Percentiles rank a stretch among this genome's conserved stretches.
Conservation (phyloP, 805 yeast species). For the Yarrowia sp. region DNA sequence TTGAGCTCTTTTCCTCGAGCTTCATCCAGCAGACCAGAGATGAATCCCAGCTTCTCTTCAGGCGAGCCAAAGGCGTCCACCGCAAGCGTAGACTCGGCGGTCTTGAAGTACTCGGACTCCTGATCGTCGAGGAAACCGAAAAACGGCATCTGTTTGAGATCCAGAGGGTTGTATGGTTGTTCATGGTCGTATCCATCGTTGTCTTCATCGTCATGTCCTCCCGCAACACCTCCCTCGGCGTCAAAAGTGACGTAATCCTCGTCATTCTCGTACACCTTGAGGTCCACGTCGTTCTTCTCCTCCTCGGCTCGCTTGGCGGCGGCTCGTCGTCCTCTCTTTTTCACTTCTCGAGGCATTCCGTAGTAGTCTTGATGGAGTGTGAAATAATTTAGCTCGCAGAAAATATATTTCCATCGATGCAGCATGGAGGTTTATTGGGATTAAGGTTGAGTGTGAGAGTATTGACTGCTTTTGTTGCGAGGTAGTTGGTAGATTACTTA, state of each 20-base stretch:
- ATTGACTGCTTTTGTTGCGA: background rate
- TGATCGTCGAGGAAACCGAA: slow-evolving; percentile 85
- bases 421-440: background rate
- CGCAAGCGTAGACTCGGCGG: slow-evolving; percentile 85
- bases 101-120: slow-evolving; percentile 90
- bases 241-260: slow-evolving; percentile 27
- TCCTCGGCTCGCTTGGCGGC: slow-evolving; percentile 37
- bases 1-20: slow-evolving; percentile 88
- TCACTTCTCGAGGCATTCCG: slow-evolving; percentile 37
- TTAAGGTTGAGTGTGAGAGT: background rate
- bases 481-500: background rate
- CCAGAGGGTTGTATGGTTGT: slow-evolving; percentile 20
- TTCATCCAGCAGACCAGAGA: slow-evolving; percentile 81
- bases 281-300: slow-evolving; percentile 21
- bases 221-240: slow-evolving; percentile 21
- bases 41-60: slow-evolving; percentile 77
- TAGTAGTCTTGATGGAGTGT: background rate
- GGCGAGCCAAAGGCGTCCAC: slow-evolving; percentile 75
- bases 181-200: slow-evolving; percentile 12
- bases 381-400: slow-evolving; percentile 21
- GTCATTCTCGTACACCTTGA: slow-evolving; percentile 23
- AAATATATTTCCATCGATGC: slow-evolving; percentile 26
- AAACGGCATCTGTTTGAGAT: slow-evolving; percentile 52
- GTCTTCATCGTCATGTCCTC: slow-evolving; percentile 31
- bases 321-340: slow-evolving; percentile 39